Evolutionary conservation across 768 basidiomycete genomes (phyloP), one percentile per base, ranked within the genome.

Genomic region (Mycena alexandri): DNA sequence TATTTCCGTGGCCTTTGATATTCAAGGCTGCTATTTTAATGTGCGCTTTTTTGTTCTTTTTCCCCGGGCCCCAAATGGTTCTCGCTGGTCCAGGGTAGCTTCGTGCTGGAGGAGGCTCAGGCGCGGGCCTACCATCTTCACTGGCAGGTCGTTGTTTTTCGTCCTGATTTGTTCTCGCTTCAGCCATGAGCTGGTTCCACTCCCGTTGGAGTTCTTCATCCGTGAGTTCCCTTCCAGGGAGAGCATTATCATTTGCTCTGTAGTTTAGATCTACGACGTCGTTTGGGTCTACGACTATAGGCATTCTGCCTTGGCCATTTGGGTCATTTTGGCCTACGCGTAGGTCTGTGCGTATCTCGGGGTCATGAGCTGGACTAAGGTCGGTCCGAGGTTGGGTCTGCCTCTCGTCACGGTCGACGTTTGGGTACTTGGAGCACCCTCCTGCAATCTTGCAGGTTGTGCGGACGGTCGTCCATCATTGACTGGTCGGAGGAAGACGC

Each of bases 381-480:
- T 47, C 46, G 3, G 46, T 22, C 46, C 46, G 21, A 47, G 46
- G 46, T 8, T 3, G 46, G 21, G 4, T 47, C 46, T 21, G 46
- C 46, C 46, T 47, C 6, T 53, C 51, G 19, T n/a, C n/a, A n/a
- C n/a, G n/a, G n/a, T n/a, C n/a, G n/a, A n/a, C n/a, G 51, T 19
- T 53, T 5, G 12, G 12, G 12, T 6, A 12, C 5, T 36, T 36
- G 34, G 34, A 36, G 12, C 34, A 36, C 34, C 7, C 12, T 6
- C 34, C 38, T 38, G 38, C 38, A 38, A 5, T 36, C 10, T 11
- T 38, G 47, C 59, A 50, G 47, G 16, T 13, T 2, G 48, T 42
- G 48, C 6, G 48, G 5, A n/a, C 10, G 16, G 48, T 25, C 0
- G 47, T 22, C 59, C 48, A 61, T 61, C 59, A 42, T 61, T 11